Evolutionary conservation across 768 basidiomycete genomes (phyloP).

Genomic region (Filobasidium wieringae): DNA sequence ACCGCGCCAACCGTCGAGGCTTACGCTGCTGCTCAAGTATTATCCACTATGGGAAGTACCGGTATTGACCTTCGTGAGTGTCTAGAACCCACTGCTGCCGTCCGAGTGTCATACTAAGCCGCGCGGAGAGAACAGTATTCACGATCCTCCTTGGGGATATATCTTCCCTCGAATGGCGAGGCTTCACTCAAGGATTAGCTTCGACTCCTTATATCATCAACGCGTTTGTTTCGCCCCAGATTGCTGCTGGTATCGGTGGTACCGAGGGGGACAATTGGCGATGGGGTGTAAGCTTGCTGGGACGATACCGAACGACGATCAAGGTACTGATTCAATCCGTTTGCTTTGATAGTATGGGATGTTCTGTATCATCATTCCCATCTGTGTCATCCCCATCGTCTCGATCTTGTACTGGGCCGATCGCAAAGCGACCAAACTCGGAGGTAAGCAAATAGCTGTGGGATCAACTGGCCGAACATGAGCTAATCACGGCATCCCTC

Average conservation of each 20-base stretch:
- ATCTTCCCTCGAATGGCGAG: slow-evolving; percentile 36
- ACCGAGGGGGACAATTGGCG: slow-evolving; percentile 25
- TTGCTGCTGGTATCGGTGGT: slow-evolving; percentile 21
- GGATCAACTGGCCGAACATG: neutral
- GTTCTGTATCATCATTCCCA: slow-evolving; percentile 34
- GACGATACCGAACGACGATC: slow-evolving; percentile 1
- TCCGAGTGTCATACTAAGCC: neutral
- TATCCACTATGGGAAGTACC: slow-evolving; percentile 30
- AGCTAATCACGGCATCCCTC: neutral
- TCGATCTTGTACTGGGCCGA: slow-evolving; percentile 32
- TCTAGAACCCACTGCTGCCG: neutral
- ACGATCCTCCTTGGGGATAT: slow-evolving; percentile 34
- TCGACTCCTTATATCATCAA: slow-evolving; percentile 30
- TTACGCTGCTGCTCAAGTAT: slow-evolving; percentile 26
- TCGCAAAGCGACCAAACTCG: slow-evolving; percentile 22
- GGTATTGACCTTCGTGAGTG: slow-evolving; percentile 27
- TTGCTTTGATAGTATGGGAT: slow-evolving; percentile 20
- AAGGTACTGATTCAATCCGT: neutral
- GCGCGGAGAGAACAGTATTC: slow-evolving; percentile 15
- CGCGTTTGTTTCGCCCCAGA: slow-evolving; percentile 31
- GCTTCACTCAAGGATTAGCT: slow-evolving; percentile 25
- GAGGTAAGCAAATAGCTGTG: slow-evolving; percentile 11
- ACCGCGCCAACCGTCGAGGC: slow-evolving; percentile 23
- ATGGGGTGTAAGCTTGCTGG: slow-evolving; percentile 37
- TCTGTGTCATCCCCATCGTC: slow-evolving; percentile 25